phyloP scores from a whole-genome alignment of 331 rosid genomes.

The Cydonia oblonga region DNA sequence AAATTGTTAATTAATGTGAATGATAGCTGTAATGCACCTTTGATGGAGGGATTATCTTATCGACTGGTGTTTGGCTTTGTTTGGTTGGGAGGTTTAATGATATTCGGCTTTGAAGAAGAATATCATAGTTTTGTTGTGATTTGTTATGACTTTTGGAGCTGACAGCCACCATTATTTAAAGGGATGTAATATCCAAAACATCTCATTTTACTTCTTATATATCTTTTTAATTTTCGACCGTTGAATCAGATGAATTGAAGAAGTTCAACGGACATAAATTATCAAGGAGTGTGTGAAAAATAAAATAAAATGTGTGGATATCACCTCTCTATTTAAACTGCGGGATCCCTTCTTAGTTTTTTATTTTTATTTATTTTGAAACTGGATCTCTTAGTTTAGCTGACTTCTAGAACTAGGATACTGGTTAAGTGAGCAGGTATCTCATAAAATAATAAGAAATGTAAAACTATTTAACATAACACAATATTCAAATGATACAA shows the following conservation, averaged over 20 bases:
- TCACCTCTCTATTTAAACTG: neutral
- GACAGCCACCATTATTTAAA: neutral
- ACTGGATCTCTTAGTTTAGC: neutral
- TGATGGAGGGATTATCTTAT: neutral
- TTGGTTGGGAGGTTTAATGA: neutral
- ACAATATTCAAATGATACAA: neutral
- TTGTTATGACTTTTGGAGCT: neutral
- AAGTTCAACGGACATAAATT: too few species aligned
- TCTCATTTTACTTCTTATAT: too few species aligned
- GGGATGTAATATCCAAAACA: too few species aligned
- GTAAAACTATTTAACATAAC: too few species aligned
- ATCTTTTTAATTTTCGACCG: too few species aligned
- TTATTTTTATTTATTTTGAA: too few species aligned
- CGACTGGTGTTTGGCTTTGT: neutral
- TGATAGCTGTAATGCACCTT: slow-evolving; percentile 1
- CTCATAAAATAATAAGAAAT: neutral
- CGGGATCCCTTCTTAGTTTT: neutral
- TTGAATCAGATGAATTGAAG: too few species aligned
- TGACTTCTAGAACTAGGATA: neutral
- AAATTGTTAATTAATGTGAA: neutral
- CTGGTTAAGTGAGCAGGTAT: neutral
- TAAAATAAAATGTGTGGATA: too few species aligned
- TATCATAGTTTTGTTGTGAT: neutral
- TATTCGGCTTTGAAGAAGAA: too few species aligned
- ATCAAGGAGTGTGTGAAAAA: too few species aligned